Base-by-base conservation (phyloP, 139 green algal genomes). In the Chlorella vulgaris region DNA sequence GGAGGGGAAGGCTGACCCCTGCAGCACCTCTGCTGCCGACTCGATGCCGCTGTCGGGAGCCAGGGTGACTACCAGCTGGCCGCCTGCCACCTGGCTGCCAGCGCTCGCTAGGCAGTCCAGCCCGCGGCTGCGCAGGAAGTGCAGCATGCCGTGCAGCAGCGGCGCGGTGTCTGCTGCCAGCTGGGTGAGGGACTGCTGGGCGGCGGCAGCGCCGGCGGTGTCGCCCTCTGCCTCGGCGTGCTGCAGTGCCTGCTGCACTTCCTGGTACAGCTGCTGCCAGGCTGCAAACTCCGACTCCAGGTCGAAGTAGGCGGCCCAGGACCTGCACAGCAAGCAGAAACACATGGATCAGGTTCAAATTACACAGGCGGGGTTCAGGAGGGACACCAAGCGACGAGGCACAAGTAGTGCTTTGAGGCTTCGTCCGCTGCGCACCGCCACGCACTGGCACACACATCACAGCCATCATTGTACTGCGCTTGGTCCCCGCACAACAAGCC, bases 241-340 rank as follows among this genome's bases (percentile, higher is more conserved):
- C 67, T 65, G 68, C 78, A 68, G 66, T 21, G 58, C 78, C 6
- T 68, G 51, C 31, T 66, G 42, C 0, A 58, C 70, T 6, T 50
- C 74, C 0, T 6, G 18, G 58, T 88, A 88, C 51, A 83, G 58
- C 21, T 70, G 22, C 78, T 85, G 69, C 84, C 84, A 88, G 7
- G 18, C 42, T 7, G 26, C 42, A 74, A 85, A 88, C 80, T 85
- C 79, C 19, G 31, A 38, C 53, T 83, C 70, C 22, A 77, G 60
- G n/a, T 83, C 71, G 21, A 76, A 83, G 77, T 76, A 85, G 33
- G 66, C 40, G 28, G 65, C n/a, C 84, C 84, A 88, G 76, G 40
- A 24, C 26, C 62, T 82, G 62, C 8, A 42, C 1, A 26, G 13
- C 15, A 35, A 40, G 63, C 63, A 43, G 26, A 33, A 68, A 68